These are phyloP conservation scores for Trametes versicolor DNA, from an alignment of 1,284 basidiomycete species.

Conservation along the genomic window DNA sequence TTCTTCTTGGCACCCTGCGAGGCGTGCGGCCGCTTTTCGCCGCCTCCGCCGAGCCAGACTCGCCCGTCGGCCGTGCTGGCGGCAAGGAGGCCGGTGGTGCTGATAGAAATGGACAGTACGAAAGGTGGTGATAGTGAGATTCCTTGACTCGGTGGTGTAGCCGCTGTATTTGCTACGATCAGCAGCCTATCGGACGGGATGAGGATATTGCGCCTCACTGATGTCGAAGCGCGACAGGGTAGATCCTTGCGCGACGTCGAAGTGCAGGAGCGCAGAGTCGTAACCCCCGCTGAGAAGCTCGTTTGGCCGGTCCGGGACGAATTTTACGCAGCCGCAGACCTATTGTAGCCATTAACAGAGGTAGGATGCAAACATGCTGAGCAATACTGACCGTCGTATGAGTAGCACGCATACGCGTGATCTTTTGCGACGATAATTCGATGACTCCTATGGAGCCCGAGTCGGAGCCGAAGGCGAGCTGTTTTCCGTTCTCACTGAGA, in stretches of 20 bases:
- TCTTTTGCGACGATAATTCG: slow-evolving; percentile 57
- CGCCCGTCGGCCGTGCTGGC: slow-evolving; percentile 80
- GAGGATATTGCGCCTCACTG: slow-evolving; percentile 49
- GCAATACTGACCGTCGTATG: slow-evolving; percentile 66
- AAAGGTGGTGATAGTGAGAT: slow-evolving; percentile 78
- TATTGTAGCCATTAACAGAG: slow-evolving; percentile 40
- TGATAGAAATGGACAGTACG: slow-evolving; percentile 67
- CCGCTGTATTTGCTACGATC: slow-evolving; percentile 44
- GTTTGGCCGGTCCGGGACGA: slow-evolving; percentile 72
- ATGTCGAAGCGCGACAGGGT: slow-evolving; percentile 68
- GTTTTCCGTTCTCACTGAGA: slow-evolving; percentile 61
- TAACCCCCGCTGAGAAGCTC: slow-evolving; percentile 83
- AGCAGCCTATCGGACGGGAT: background rate
- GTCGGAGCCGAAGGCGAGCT: slow-evolving; percentile 76
- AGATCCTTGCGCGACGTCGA: slow-evolving; percentile 67
- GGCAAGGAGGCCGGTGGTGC: slow-evolving; percentile 66
- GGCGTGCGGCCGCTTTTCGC: slow-evolving; percentile 56
- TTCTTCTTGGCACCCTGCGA: slow-evolving; percentile 55
- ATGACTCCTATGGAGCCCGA: slow-evolving; percentile 72
- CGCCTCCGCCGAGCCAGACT: slow-evolving; percentile 72
- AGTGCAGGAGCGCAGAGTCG: slow-evolving; percentile 74
- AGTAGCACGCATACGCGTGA: slow-evolving; percentile 65
- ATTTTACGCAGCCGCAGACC: slow-evolving; percentile 75
- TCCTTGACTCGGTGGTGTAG: slow-evolving; percentile 52
- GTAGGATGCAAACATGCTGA: background rate